Evolutionary conservation across 1,284 basidiomycete genomes (phyloP), one percentile per base, ranked within the genome.

Genomic region (Pholiota adiposa): DNA sequence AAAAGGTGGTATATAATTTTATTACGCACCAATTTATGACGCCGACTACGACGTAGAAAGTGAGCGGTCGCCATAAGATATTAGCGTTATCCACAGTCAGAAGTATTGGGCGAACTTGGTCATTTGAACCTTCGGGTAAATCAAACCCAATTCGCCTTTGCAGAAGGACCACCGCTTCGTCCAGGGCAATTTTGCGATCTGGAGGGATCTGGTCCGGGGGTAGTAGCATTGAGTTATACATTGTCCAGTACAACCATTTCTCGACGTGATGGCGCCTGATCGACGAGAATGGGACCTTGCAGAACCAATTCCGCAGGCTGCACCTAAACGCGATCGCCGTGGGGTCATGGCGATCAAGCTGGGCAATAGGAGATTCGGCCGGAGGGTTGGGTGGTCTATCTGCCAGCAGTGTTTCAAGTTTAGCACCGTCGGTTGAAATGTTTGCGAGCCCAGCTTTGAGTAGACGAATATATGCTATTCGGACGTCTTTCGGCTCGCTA

Each of bases 181-280:
- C 79, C n/a, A 96, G 69, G 36, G 84, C 79, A 11, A 72, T 71
- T 36, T 75, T 76, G 58, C 84, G 82, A 4, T 77, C 65, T 2
- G 76, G 69, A 2, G 86, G 74, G 11, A 88, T 69, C 21, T 74
- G 60, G 19, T 85, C 79, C 9, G 75, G 67, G 7, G 80, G 70
- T 18, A 86, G 84, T 44, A 92, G 78, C 18, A 84, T 77, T 2
- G 82, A 76, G 65, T 89, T 89, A 74, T 89, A 96, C 65, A 92
- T 87, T 12, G 86, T 83, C 94, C 94, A 97, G 59, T 93, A 88
- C 29, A 97, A 75, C 92, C 94, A 97, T 58, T 84, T 78, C 44
- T 81, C 80, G 59, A 94, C 78, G 69, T 94, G 86, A 40, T 85
- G 78, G 18, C 78, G 79, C 49, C 79, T 84, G 56, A 97, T 83